Evolutionary conservation across 495 filamentous ascomycete species (phyloP).

Genomic region (Hyaloscypha hepaticicola): DNA sequence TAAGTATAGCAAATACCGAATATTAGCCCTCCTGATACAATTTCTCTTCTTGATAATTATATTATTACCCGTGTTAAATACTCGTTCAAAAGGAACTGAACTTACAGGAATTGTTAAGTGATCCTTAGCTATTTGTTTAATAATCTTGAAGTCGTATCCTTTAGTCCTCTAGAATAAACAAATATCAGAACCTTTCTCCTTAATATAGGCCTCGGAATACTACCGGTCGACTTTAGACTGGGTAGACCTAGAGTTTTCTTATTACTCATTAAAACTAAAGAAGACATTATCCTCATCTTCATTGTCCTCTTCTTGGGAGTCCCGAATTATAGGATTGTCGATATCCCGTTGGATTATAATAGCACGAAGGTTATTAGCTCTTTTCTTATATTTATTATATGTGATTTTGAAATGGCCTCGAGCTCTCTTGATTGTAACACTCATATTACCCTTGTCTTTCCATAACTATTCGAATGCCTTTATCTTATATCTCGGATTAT

Average conservation of each 20-base stretch:
- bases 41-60: conserved; percentile 33
- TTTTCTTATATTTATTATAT: background rate
- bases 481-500: background rate
- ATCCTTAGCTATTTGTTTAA: background rate
- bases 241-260: too few species aligned
- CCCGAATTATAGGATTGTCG: too few species aligned
- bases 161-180: background rate
- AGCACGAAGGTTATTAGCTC: background rate
- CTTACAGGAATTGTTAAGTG: background rate
- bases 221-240: background rate
- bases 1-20: background rate
- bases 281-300: too few species aligned
- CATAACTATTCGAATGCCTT: background rate
- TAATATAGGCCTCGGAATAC: background rate
- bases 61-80: conserved; percentile 16
- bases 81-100: background rate
- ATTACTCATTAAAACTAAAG: too few species aligned
- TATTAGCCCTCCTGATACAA: background rate
- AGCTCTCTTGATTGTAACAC: too few species aligned
- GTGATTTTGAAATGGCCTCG: background rate
- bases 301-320: too few species aligned
- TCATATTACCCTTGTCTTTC: too few species aligned
- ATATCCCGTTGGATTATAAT: background rate
- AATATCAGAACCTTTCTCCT: background rate
- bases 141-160: background rate